Evolutionary conservation across 768 basidiomycete genomes (phyloP).

Genomic region (Termitomyces sp.): DNA sequence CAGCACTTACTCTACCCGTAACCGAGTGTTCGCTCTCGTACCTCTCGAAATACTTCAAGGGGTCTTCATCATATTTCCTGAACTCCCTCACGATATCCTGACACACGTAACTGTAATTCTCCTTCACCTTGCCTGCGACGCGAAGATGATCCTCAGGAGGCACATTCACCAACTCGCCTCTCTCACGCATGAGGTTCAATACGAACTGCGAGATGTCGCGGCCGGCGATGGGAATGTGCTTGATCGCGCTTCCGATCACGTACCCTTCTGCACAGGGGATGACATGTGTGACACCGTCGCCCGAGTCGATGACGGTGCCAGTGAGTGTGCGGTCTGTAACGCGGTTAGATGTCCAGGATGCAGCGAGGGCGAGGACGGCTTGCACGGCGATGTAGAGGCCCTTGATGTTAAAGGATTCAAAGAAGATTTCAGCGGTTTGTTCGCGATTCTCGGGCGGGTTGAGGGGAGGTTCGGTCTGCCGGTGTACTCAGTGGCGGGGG

Average conservation of each 20-base stretch:
- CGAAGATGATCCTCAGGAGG: conserved; percentile 94
- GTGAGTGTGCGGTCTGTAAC: conserved; percentile 90
- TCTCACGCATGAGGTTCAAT: conserved; percentile 91
- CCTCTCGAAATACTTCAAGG: conserved; percentile 90
- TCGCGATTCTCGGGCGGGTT: conserved; percentile 99
- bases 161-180: conserved; percentile 86
- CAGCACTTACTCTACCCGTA: conserved; percentile 71
- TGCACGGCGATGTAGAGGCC: conserved; percentile 98
- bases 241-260: conserved; percentile 98
- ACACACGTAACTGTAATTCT: conserved; percentile 97
- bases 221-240: conserved; percentile 97
- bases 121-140: conserved; percentile 93
- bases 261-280: conserved; percentile 97
- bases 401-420: conserved; percentile 99
- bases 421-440: conserved; percentile 99
- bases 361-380: conserved; percentile 96
- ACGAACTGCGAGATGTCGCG: conserved; percentile 97
- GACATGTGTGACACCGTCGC: conserved; percentile 98
- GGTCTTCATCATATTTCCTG: conserved; percentile 95
- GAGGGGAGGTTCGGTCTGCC: conserved; percentile 95
- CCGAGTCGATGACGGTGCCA: conserved; percentile 97
- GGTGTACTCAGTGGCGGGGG: not conserved
- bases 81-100: conserved; percentile 99
- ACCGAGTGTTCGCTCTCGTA: conserved; percentile 93
- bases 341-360: conserved; percentile 92